Conservation (phyloP, 768 basidiomycete genomes). For the Lactarius akahatsu region DNA sequence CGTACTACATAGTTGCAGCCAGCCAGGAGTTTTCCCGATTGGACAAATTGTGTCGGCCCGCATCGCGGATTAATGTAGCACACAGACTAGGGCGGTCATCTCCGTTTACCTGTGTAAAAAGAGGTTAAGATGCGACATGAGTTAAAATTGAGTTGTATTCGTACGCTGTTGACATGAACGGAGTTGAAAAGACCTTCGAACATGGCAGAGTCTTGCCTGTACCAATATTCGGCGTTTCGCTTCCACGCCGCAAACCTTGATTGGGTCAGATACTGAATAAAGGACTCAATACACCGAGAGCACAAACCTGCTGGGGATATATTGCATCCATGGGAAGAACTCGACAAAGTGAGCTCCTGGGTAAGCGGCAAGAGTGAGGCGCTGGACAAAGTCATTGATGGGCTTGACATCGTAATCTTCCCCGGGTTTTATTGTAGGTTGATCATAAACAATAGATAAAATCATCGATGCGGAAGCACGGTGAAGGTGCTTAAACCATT, state of each 20-base stretch:
- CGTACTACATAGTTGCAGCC: slow-evolving; percentile 30
- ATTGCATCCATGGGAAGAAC: slow-evolving; percentile 28
- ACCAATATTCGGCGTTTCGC: slow-evolving; percentile 20
- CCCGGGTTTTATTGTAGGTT: slow-evolving; percentile 27
- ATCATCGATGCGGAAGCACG: slow-evolving; percentile 36
- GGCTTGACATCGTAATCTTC: slow-evolving; percentile 28
- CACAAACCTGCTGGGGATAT: slow-evolving; percentile 25
- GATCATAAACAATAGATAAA: slow-evolving; percentile 33
- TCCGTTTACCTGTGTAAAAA: slow-evolving; percentile 13
- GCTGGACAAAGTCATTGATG: slow-evolving; percentile 32
- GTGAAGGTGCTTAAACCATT: slow-evolving; percentile 37
- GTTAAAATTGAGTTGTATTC: neutral
- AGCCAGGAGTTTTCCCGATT: slow-evolving; percentile 30
- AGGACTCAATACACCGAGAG: neutral
- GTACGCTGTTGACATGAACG: slow-evolving; percentile 15
- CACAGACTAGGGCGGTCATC: slow-evolving; percentile 23
- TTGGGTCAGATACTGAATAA: slow-evolving; percentile 1
- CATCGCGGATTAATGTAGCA: slow-evolving; percentile 22
- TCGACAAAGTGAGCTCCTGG: slow-evolving; percentile 37
- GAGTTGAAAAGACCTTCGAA: slow-evolving; percentile 20
- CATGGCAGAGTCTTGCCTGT: slow-evolving; percentile 25
- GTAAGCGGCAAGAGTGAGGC: slow-evolving; percentile 37
- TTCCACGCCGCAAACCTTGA: slow-evolving; percentile 27
- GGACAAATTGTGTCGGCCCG: slow-evolving; percentile 20
- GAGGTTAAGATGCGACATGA: neutral